Evolutionary conservation across 2,329 filamentous ascomycete genomes (phyloP).

Genomic region (Xylaria polymorpha): DNA sequence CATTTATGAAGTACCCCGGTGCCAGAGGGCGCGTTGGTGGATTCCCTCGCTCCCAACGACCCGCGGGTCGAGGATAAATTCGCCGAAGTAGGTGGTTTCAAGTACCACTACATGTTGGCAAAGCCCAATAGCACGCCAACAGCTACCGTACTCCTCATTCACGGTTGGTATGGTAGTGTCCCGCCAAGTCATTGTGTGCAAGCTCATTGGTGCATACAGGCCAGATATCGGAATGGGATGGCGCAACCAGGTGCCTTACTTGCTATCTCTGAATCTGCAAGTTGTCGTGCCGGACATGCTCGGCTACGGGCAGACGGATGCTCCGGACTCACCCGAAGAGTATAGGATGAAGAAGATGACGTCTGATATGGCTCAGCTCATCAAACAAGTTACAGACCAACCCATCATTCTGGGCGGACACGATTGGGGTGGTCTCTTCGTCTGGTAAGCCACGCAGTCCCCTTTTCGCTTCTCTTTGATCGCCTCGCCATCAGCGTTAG

Average conservation of each 20-base stretch:
- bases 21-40: conserved; percentile 52
- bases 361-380: conserved; percentile 79
- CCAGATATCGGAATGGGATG: conserved; percentile 87
- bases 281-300: conserved; percentile 89
- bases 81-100: conserved; percentile 73
- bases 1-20: conserved; percentile 9
- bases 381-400: conserved; percentile 62
- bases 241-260: conserved; percentile 86
- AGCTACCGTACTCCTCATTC: conserved; percentile 62
- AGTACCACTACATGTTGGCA: conserved; percentile 73
- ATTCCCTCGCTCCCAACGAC: conserved; percentile 75
- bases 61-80: conserved; percentile 72
- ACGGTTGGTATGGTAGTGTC: conserved; percentile 47
- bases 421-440: conserved; percentile 88
- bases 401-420: conserved; percentile 87
- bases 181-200: background rate
- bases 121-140: conserved; percentile 59
- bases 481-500: background rate
- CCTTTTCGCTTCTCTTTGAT: background rate
- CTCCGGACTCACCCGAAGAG: conserved; percentile 68
- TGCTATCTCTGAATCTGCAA: conserved; percentile 77
- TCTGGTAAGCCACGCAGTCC: conserved; percentile 61
- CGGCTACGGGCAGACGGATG: conserved; percentile 83
- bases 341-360: conserved; percentile 80
- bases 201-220: conserved; percentile 68